Evolutionary conservation across 2,329 filamentous ascomycete genomes (phyloP), one percentile per base, ranked within the genome.

Genomic region (Talaromyces amestolkiae): DNA sequence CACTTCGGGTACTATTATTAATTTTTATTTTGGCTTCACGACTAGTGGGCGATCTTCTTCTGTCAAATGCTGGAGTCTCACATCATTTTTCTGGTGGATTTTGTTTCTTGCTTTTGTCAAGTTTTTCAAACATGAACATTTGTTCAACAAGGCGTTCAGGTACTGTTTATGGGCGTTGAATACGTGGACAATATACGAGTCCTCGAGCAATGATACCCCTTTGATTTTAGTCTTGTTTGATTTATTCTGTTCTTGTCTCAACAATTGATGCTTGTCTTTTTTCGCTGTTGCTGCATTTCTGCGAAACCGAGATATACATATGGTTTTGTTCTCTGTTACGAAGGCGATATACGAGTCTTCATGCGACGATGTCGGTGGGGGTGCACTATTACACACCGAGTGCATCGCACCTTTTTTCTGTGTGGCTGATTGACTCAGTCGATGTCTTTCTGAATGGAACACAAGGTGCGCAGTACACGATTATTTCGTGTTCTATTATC

Each of bases 151-250:
- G 64, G 64, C 43, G 65, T 59, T 45, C 60, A 22, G 61, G 65
- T 27, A 45, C 19, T 60, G 27, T 49, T 66, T 49, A 8, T 64
- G 61, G 76, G 72, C 70, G 73, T 77, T 77, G 75, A 69, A 68
- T 72, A 70, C 70, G 76, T 76, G 66, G 76, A 78, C 73, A 72
- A 78, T 78, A 79, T 66, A 79, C 76, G 76, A 76, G 71, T 78
- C 73, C 72, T 74, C 75, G 74, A 69, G 70, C 75, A 77, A 77
- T 76, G 75, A 78, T 77, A 77, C 74, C 73, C 73, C 62, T 75
- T 74, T 60, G 66, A 63, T 70, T 65, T 75, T 73, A 13, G 37
- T 61, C 62, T 56, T 37, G 53, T 58, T 4, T 33, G 59, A 65
- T 66, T 65, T 54, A 63, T 66, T 68, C 39, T 58, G 17, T 41